Base-by-base conservation (phyloP, 1,284 basidiomycete species). In the Pascua guehoae region DNA sequence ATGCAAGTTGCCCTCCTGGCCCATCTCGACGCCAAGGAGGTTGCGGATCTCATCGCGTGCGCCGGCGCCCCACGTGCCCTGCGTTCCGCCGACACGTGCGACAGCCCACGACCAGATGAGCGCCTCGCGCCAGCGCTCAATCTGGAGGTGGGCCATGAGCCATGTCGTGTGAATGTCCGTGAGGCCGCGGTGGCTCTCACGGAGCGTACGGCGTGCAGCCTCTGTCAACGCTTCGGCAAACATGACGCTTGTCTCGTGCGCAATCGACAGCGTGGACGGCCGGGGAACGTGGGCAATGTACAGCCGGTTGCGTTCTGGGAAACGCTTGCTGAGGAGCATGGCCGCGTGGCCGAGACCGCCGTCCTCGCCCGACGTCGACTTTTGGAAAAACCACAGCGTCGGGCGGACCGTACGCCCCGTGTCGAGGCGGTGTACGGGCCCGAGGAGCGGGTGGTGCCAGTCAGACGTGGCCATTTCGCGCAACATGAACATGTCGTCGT, bases 401-500 rank as follows among this genome's bases (percentile, higher is more conserved):
- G 64, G 66, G 11, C 49, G 47, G 48, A 72, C 70, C 4, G 47
- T 45, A 14, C 70, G 56, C 4, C 56, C 54, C 1, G 63, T 56
- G 47, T 69, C 70, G 17, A 69, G 53, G 11, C 72, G 67, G 51
- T 68, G 44, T 14, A 74, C 57, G 15, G 62, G 51, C 38, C 72
- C 72, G 12, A 66, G 57, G 1, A 74, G 54, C 2, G 70, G 72
- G 51, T 72, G 64, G 47, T 69, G 65, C 51, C 70, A 72, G 56
- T 72, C 70, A 45, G 64, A 50, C 5, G 57, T 48, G 1, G 65
- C 54, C 38, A 70, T 49, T 10, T 58, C 40, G n/a, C 54, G 51
- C 16, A 74, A 53, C 38, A 71, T 53, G 50, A 72, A 74, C 72
- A 74, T 74, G 61, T 74, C 72, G 50, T 74, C 72, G 58, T 74